Evolutionary conservation across 2,329 filamentous ascomycete genomes (phyloP), one percentile per base, ranked within the genome.

Genomic region (Nemania bipapillata): DNA sequence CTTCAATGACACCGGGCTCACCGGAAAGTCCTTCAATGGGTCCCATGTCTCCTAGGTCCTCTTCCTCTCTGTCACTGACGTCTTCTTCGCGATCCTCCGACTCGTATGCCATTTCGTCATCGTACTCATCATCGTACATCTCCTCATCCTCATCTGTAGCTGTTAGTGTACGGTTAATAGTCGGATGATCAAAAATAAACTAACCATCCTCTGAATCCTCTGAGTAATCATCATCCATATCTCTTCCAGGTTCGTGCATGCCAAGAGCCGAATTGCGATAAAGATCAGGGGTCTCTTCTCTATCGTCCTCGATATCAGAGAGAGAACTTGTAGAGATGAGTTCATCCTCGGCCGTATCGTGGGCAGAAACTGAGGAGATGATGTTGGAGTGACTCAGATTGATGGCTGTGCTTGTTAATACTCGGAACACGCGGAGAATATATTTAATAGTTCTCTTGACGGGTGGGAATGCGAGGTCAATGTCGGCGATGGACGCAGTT

Each of bases 381-480:
- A 96, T 89, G 45, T 93, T 93, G 22, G 88, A 89, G 73, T 94
- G 90, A 77, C 94, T 98, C 40, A 99, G 83, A 66, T 92, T 87
- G 70, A 96, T 92, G 1, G 94, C 96, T 11, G 94, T 95, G 72
- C 91, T 91, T 0, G 95, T 97, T 47, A 99, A 84, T 64, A 92
- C 90, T 75, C 95, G 93, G 24, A 99, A 85, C 2, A 97, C 95
- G 42, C 93, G 91, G 53, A 99, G 85, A 61, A 99, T 97, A 79
- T 97, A 96, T 82, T 98, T 99, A 76, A 99, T 93, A 15, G 94
- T 94, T 54, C 94, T 90, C 83, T 97, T 97, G 17, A 96, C 92
- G 28, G 92, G 91, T 0, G 95, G 94, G 80, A 96, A 97, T 74
- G 96, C 97, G 69, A 99, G 87, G 78, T 97, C 96, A 68, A 99